phyloP scores from a whole-genome alignment of 2,329 filamentous ascomycete species.

The Kalaharituber pfeilii region DNA sequence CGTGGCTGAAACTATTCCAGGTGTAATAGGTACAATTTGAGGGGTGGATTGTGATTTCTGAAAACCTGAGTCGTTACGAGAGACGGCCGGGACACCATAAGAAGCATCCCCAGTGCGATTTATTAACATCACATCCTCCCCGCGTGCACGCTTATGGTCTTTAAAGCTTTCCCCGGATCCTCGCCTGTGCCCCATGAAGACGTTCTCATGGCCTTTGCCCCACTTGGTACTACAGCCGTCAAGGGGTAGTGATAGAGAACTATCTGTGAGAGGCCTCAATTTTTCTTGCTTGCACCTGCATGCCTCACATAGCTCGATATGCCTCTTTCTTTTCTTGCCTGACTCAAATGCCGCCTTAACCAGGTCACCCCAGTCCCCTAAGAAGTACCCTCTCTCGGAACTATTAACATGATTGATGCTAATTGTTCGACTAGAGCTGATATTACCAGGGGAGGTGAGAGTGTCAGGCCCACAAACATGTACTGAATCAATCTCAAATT shows the following conservation, averaged over 20 bases:
- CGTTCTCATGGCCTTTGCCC: neutral
- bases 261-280: neutral
- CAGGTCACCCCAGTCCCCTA: neutral
- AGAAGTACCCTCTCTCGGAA: neutral
- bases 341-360: neutral
- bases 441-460: neutral
- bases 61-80: neutral
- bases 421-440: neutral
- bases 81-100: neutral
- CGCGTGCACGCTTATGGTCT: neutral
- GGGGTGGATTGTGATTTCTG: neutral
- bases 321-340: slow-evolving; percentile 9
- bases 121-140: neutral
- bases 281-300: slow-evolving; percentile 9
- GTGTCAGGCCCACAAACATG: slow-evolving; percentile 1
- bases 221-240: too few relatives aligned
- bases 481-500: slow-evolving; percentile 37
- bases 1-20: slow-evolving; percentile 8
- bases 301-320: slow-evolving; percentile 12
- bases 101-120: slow-evolving; percentile 2
- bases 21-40: neutral
- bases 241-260: neutral
- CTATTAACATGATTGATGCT: neutral
- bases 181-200: neutral
- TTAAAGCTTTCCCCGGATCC: neutral